Percentiles rank a stretch among this genome's conserved stretches.
Evolutionary conservation across 345 rosid genomes (phyloP).

Genomic region (Toxicodendron radicans): DNA sequence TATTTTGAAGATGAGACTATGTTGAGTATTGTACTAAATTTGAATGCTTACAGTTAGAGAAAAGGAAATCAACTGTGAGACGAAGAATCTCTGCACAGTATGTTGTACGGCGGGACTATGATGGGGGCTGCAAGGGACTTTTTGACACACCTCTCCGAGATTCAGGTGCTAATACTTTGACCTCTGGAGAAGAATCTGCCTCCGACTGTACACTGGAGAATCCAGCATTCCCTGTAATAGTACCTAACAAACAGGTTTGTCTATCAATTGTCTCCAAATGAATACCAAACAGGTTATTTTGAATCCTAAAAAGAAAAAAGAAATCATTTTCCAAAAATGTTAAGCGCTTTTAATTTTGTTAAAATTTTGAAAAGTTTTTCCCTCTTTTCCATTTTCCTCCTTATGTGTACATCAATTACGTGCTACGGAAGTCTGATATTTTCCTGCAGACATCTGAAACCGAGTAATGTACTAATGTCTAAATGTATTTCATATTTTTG

Average conservation of each 20-base stretch:
- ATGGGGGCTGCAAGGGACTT: constrained; percentile 40
- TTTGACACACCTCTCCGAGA: constrained; percentile 40
- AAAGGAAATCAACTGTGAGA: constrained; percentile 36
- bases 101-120: constrained; percentile 44
- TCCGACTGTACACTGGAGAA: constrained; percentile 27
- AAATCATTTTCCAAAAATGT: no score
- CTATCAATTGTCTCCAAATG: background rate
- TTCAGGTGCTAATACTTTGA: constrained; percentile 23
- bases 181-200: constrained; percentile 26
- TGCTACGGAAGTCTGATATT: background rate
- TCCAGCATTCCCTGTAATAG: constrained; percentile 23
- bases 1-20: background rate
- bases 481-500: background rate
- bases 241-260: constrained; percentile 44
- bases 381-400: background rate
- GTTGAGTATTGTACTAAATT: background rate
- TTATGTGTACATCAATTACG: background rate
- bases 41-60: constrained; percentile 38
- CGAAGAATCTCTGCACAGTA: constrained; percentile 62
- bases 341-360: no score
- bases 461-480: background rate
- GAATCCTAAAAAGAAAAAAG: no score
- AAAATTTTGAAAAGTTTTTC: background rate
- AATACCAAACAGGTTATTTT: no score
- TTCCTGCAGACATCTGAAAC: background rate